phyloP scores from a whole-genome alignment of 129 eudicot genomes.

The Helianthus annuus region HanXRQr2.0-SUNRISE NC_035437.2:67990510-67991009 shows the following conservation, averaged over 20 bases:
- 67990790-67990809: not conserved
- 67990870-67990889: not conserved
- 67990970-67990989: conserved; percentile 23
- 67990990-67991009: conserved; percentile 5
- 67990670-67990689: not conserved
- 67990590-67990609: not conserved
- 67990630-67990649: no score
- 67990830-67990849: not conserved
- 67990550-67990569: not conserved
- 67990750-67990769: conserved; percentile 9
- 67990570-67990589: not conserved
- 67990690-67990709: not conserved
- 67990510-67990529: not conserved
- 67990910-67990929: not conserved
- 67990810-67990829: not conserved
- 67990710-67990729: conserved; percentile 1
- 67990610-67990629: no score
- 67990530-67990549: not conserved
- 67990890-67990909: not conserved
- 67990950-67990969: conserved; percentile 24
- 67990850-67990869: not conserved
- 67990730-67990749: not conserved
- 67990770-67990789: conserved; percentile 17
- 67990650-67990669: no score
- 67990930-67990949: conserved; percentile 17